Conservation (phyloP, 805 yeast species). For the Starmerella bombicola region DNA sequence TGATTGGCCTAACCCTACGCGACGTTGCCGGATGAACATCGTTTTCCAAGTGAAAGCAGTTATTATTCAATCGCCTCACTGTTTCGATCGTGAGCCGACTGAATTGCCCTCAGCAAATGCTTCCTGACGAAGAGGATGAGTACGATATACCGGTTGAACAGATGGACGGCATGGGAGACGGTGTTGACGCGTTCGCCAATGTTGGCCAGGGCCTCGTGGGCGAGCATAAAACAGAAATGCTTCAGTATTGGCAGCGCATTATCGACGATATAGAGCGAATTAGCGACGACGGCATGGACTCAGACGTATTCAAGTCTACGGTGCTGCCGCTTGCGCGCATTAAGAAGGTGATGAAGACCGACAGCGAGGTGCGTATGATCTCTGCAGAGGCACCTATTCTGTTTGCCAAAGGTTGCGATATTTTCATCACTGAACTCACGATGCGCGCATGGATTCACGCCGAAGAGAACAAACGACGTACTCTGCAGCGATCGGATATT, state of each 20-base stretch:
- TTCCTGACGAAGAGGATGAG: slow-evolving; percentile 7
- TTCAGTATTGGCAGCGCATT: slow-evolving; percentile 95
- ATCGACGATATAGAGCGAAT: slow-evolving; percentile 74
- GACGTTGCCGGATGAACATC: too few species aligned
- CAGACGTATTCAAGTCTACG: slow-evolving; percentile 85
- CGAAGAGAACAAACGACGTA: slow-evolving; percentile 87
- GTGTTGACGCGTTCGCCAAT: slow-evolving; percentile 61
- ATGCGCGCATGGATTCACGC: slow-evolving; percentile 99
- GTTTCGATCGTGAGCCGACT: too few species aligned
- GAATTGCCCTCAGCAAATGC: neutral
- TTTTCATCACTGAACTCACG: slow-evolving; percentile 90
- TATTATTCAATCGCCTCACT: too few species aligned
- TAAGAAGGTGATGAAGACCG: slow-evolving; percentile 95
- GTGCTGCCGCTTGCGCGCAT: slow-evolving; percentile 92
- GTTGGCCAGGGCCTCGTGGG: slow-evolving; percentile 89
- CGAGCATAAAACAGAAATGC: slow-evolving; percentile 71
- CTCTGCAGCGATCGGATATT: slow-evolving; percentile 85
- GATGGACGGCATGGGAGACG: slow-evolving; percentile 17
- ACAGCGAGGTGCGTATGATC: slow-evolving; percentile 93
- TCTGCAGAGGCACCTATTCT: slow-evolving; percentile 96
- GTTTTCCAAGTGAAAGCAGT: too few species aligned
- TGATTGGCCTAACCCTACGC: too few species aligned
- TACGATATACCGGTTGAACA: slow-evolving; percentile 8
- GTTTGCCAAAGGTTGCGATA: slow-evolving; percentile 96
- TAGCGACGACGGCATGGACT: slow-evolving; percentile 30